Evolutionary conservation across 192 early-diverging fungal species (phyloP), one percentile per base, ranked within the genome.

Genomic region (Cetraspora pellucida): DNA sequence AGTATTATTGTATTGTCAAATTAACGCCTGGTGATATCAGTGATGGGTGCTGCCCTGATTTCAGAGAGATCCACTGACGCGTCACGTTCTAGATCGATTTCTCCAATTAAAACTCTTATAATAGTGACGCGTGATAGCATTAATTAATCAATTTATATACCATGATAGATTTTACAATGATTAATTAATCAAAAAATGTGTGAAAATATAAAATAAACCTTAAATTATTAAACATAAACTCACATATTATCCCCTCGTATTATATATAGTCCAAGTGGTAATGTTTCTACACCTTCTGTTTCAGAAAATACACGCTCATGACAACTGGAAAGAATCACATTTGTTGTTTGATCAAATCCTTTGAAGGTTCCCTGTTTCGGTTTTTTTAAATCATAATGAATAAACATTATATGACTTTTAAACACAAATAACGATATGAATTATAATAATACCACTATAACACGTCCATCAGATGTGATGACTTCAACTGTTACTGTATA

Each of bases 181-280:
- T 31, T 21, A 31, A 23, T 61, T 61, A 23, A 28, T 27, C 8
- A 77, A 44, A 30, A 14, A 46, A 66, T 16, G 13, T 13, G 16
- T 43, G n/a, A 28, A 68, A 61, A 13, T 19, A 9, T 59, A 37
- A 50, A 37, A 31, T 21, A 61, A 60, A 37, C 3, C 4, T 6
- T 37, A 6, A 37, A 37, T 37, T 37, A 37, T 37, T 1, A 37
- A 37, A 37, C 3, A 37, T 46, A 28, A 27, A 80, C 84, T 72
- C 84, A 89, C 89, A 90, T 76, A 43, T 72, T 85, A 58, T 90
- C 88, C 2, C 89, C 89, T 30, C 87, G 78, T 52, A 90, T 77
- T 47, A 90, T 60, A 71, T 88, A 89, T 9, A 90, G 70, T 9
- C 89, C 89, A 17, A 87, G 77, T 10, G 80, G 79, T 0, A 82